Percentiles rank a stretch among this genome's conserved stretches.
phyloP scores from a whole-genome alignment of 176 grass and related monocot species.

The Thinopyrum elongatum region DNA sequence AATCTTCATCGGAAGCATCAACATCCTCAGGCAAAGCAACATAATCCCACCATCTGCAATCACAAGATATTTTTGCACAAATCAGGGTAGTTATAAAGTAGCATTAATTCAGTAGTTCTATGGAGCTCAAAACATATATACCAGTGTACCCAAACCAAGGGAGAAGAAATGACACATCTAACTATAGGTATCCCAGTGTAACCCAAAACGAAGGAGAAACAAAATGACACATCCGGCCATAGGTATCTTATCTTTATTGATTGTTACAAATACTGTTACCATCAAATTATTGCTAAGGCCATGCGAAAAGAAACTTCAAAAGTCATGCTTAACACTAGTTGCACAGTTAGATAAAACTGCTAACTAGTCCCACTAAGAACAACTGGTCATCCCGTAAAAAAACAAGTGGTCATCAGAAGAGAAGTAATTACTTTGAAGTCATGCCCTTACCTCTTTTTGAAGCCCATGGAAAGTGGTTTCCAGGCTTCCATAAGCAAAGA shows the following conservation, averaged over 20 bases:
- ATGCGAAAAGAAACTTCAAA: background rate
- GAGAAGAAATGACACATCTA: conserved; percentile 3
- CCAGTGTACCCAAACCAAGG: background rate
- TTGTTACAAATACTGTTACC: background rate
- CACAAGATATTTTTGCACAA: conserved; percentile 6
- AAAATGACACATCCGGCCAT: background rate
- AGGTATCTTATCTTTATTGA: background rate
- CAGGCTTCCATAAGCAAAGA: conserved; percentile 89
- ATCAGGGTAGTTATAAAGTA: background rate
- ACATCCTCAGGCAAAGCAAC: conserved; percentile 91
- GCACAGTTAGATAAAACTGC: background rate
- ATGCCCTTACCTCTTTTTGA: conserved; percentile 76
- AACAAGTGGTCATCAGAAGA: background rate
- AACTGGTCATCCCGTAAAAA: background rate
- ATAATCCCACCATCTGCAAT: conserved; percentile 96
- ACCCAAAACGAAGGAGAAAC: background rate
- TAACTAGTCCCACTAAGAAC: background rate
- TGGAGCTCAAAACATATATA: background rate
- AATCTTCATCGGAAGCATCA: conserved; percentile 60
- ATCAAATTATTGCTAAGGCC: background rate
- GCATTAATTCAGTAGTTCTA: background rate
- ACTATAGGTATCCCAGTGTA: background rate
- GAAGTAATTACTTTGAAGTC: conserved; percentile 4
- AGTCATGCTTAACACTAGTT: background rate
- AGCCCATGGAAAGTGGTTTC: conserved; percentile 94